A percentile compares a stretch with the other conserved stretches of the same genome.
Evolutionary conservation across 371 early-diverging fungal species (phyloP).

Genomic region (Apophysomyces sp.): DNA sequence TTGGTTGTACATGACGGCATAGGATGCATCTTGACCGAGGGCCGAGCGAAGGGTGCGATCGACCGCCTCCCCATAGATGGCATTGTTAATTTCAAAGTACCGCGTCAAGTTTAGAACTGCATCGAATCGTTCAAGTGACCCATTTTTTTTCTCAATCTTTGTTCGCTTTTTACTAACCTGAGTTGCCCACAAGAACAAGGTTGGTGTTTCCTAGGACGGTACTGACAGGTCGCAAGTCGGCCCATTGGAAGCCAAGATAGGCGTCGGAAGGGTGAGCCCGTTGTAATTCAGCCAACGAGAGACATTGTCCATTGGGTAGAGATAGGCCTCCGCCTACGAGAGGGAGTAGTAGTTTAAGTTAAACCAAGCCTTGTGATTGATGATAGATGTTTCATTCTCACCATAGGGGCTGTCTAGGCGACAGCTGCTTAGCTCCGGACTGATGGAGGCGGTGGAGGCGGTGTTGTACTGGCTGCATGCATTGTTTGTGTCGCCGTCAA

Average conservation of each 20-base stretch:
- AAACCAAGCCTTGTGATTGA: conserved; percentile 2
- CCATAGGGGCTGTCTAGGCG: conserved; percentile 48
- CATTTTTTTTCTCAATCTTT: not conserved
- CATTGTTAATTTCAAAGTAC: conserved; percentile 9
- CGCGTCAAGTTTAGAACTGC: conserved; percentile 38
- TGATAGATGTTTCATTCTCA: conserved; percentile 13
- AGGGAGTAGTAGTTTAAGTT: too few relatives aligned
- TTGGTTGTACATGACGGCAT: conserved; percentile 35
- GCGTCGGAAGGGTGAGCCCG: conserved; percentile 10
- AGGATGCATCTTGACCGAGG: conserved; percentile 46
- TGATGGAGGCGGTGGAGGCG: conserved; percentile 7
- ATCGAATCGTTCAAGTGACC: not conserved
- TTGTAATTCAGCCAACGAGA: conserved; percentile 33
- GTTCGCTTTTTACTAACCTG: conserved; percentile 28
- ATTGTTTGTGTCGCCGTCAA: conserved; percentile 38
- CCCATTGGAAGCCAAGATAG: conserved; percentile 43
- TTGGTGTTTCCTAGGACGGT: conserved; percentile 22
- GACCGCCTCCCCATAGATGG: conserved; percentile 29
- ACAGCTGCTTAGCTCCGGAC: conserved; percentile 21
- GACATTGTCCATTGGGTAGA: conserved; percentile 26
- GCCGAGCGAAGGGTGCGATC: conserved; percentile 25
- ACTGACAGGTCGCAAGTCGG: conserved; percentile 28
- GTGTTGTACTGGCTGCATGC: conserved; percentile 36
- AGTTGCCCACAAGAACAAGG: conserved; percentile 49
- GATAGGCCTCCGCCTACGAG: conserved; percentile 32